Evolutionary conservation across 1,284 basidiomycete genomes (phyloP), one percentile per base, ranked within the genome.

Genomic region (Ceratobasidium sp.): DNA sequence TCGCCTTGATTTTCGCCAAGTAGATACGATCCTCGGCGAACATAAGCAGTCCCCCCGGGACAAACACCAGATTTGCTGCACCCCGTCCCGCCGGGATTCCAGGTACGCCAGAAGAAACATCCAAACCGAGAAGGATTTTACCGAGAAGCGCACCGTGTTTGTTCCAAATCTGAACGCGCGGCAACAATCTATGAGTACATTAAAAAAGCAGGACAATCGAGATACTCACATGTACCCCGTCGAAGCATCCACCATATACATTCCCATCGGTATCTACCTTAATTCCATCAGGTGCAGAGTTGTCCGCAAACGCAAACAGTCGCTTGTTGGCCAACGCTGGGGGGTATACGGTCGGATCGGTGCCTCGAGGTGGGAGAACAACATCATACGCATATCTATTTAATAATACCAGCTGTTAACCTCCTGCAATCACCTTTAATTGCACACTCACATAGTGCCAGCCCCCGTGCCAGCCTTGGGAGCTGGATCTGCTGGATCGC

Each of bases 331-430:
- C 79, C 78, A 90, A 88, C 0, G 80, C 80, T 42, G 67, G 67
- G 1, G 67, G 67, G 23, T 70, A n/a, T 4, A 44, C 49, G 36
- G 67, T 70, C 16, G 67, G 67, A 44, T 70, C 54, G 1, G 67
- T 60, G 85, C 85, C 23, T 80, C 82, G 21, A 85, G 81, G 75
- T 88, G 67, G 67, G 14, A 36, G 51, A 48, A 70, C 85, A 33
- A 94, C 88, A 75, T 92, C 89, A 76, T 85, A 93, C 5, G 83
- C 85, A 77, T 93, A 93, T 71, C 90, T 92, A 74, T 30, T 28
- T 33, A 18, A 21, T n/a, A 6, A 11, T 21, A 9, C 21, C 7
- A 21, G 46, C 21, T 12, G n/a, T 18, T 38, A 38, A 18, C 9
- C 54, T n/a, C 16, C 12, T 14, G 14, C 23, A 18, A 16, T 1